Percentiles rank a stretch among this genome's conserved stretches.
Conservation (phyloP, 208 protist species). For the Borovskyia barvae region DNA sequence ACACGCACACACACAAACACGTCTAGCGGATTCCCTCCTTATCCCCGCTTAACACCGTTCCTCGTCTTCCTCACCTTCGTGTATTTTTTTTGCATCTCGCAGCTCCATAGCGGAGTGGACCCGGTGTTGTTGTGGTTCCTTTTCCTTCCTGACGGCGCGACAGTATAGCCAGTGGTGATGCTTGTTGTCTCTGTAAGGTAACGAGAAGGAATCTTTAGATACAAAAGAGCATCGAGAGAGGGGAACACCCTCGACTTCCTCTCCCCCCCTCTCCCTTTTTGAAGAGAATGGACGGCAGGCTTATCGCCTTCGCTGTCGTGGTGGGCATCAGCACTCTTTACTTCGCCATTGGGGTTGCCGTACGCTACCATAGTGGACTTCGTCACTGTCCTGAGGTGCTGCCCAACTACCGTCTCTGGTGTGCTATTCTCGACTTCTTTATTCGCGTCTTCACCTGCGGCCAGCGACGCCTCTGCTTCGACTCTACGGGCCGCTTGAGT, state of each 20-base stretch:
- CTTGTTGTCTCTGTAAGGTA: too few species aligned
- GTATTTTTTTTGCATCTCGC: too few species aligned
- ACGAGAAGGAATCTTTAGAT: too few species aligned
- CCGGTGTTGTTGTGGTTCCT: too few species aligned
- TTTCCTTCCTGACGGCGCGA: too few species aligned
- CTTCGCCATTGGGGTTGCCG: constrained; percentile 60
- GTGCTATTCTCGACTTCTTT: constrained; percentile 21
- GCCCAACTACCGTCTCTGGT: constrained; percentile 81
- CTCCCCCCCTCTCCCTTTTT: constrained; percentile 5
- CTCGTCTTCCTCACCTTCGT: not conserved
- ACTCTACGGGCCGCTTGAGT: constrained; percentile 1
- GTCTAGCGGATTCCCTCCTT: too few species aligned
- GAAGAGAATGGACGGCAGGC: constrained; percentile 19
- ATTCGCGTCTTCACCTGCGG: constrained; percentile 50
- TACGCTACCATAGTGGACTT: constrained; percentile 74
- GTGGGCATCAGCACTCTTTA: constrained; percentile 38
- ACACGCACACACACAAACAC: constrained; percentile 1
- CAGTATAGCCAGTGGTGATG: too few species aligned
- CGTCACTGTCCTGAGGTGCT: constrained; percentile 70
- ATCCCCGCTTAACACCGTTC: not conserved
- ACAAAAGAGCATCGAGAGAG: too few species aligned
- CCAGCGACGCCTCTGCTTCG: constrained; percentile 7
- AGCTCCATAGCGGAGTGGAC: too few species aligned
- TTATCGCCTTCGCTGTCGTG: constrained; percentile 37
- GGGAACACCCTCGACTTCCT: too few species aligned